These are phyloP conservation scores for Bipolaris zeicola DNA, from an alignment of 2,329 filamentous ascomycete species.

Conservation along the genomic window DNA sequence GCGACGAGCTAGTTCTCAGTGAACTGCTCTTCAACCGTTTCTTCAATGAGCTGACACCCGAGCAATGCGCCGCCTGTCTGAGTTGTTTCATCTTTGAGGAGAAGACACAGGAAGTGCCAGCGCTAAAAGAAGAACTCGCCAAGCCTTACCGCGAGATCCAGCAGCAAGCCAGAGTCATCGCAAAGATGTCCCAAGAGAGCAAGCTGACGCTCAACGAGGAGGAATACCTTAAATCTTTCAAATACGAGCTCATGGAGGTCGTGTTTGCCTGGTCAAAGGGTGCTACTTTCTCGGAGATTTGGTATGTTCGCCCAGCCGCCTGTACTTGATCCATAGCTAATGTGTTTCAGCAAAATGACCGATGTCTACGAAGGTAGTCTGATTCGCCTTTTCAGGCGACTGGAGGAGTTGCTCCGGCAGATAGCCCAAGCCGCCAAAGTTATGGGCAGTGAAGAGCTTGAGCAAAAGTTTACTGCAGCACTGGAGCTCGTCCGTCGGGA, in stretches of 20 bases:
- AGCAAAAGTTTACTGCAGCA: slow-evolving; percentile 87
- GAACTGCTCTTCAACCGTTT: slow-evolving; percentile 96
- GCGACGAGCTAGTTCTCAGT: slow-evolving; percentile 89
- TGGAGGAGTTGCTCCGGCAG: slow-evolving; percentile 92
- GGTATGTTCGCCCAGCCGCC: slow-evolving; percentile 65
- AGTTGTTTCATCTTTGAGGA: slow-evolving; percentile 98
- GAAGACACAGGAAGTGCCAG: slow-evolving; percentile 76
- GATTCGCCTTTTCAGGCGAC: slow-evolving; percentile 91
- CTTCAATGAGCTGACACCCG: slow-evolving; percentile 93
- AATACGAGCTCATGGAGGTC: slow-evolving; percentile 96
- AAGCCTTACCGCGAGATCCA: slow-evolving; percentile 89
- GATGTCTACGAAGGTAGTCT: slow-evolving; percentile 96
- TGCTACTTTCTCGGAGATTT: slow-evolving; percentile 88
- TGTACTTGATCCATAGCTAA: slow-evolving; percentile 7
- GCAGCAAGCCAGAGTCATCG: slow-evolving; percentile 82
- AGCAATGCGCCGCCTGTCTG: slow-evolving; percentile 82
- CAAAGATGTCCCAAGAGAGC: slow-evolving; percentile 92
- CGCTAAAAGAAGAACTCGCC: slow-evolving; percentile 79
- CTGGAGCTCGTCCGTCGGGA: slow-evolving; percentile 87
- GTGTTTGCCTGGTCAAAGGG: slow-evolving; percentile 91
- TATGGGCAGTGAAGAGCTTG: slow-evolving; percentile 95
- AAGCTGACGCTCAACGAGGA: slow-evolving; percentile 95
- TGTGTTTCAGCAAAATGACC: slow-evolving; percentile 85
- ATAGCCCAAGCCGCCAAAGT: slow-evolving; percentile 96
- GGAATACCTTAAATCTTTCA: slow-evolving; percentile 86